Conservation (phyloP, 768 basidiomycete genomes). For the Auricularia auricula-judae region DNA sequence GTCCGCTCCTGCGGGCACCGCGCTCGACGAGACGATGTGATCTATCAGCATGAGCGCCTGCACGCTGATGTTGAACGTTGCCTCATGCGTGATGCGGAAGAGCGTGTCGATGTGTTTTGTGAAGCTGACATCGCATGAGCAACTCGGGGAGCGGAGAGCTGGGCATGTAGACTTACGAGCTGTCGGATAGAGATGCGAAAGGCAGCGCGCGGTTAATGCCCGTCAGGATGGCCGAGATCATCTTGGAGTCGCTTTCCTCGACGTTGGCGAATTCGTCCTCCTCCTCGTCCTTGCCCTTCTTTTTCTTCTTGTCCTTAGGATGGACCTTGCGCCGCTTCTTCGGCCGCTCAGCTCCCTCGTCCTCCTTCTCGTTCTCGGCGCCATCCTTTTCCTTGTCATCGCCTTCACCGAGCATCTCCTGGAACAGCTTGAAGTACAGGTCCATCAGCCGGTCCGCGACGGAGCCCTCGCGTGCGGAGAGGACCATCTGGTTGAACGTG, state of each 20-base stretch:
- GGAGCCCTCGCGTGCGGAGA: constrained; percentile 41
- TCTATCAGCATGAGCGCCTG: constrained; percentile 85
- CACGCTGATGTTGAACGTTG: constrained; percentile 93
- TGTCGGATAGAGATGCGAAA: constrained; percentile 67
- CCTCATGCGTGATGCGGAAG: constrained; percentile 89
- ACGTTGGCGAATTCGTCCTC: constrained; percentile 63
- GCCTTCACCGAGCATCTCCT: constrained; percentile 67
- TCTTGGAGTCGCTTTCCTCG: constrained; percentile 67
- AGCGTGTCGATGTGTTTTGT: constrained; percentile 83
- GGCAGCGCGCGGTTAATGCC: constrained; percentile 94
- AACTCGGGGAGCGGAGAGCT: neutral
- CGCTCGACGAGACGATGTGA: constrained; percentile 53
- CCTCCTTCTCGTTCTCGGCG: constrained; percentile 13
- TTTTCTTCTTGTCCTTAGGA: constrained; percentile 14
- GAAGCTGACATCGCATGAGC: constrained; percentile 37
- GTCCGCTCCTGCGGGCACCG: constrained; percentile 38
- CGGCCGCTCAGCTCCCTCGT: constrained; percentile 12
- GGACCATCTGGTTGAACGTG: constrained; percentile 88
- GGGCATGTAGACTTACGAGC: constrained; percentile 35
- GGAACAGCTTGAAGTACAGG: constrained; percentile 91
- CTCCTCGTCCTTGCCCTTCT: constrained; percentile 33
- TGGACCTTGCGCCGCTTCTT: constrained; percentile 1
- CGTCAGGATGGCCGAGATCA: constrained; percentile 83
- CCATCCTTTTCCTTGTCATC: constrained; percentile 22
- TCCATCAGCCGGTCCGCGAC: constrained; percentile 74